Evolutionary conservation across 495 filamentous ascomycete species (phyloP).

Genomic region (Astrocystis sublimbata): DNA sequence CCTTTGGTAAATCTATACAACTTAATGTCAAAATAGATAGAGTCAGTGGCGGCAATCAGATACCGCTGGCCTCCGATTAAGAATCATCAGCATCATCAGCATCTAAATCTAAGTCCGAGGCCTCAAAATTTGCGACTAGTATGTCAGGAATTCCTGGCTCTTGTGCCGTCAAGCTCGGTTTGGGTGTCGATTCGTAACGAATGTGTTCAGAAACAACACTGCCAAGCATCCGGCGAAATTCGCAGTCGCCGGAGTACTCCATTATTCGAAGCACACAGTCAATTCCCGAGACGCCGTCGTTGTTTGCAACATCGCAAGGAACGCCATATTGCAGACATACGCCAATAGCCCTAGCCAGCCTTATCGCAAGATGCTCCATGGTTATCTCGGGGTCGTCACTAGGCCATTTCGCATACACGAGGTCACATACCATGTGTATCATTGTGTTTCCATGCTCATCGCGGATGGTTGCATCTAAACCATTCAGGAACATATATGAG

Average conservation of each 20-base stretch:
- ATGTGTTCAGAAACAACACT: neutral
- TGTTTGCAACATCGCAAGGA: conserved; percentile 6
- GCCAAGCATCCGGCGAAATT: conserved; percentile 14
- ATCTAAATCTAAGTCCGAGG: too few species aligned
- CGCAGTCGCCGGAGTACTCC: conserved; percentile 19
- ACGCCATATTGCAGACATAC: neutral
- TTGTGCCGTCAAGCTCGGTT: too few species aligned
- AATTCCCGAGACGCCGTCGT: conserved; percentile 12
- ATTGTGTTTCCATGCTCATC: conserved; percentile 21
- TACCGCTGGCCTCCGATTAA: too few species aligned
- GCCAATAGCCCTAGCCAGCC: conserved; percentile 2
- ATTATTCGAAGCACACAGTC: conserved; percentile 17
- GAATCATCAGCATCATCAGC: too few species aligned
- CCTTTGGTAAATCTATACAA: too few species aligned
- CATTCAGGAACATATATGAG: conserved; percentile 2
- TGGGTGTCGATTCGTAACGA: too few species aligned
- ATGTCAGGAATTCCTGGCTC: too few species aligned
- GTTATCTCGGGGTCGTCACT: conserved; percentile 1
- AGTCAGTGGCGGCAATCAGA: too few species aligned
- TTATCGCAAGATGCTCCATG: conserved; percentile 1
- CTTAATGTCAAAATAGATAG: too few species aligned
- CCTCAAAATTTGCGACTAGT: too few species aligned
- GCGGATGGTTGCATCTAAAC: neutral
- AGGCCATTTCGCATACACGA: conserved; percentile 11
- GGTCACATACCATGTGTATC: conserved; percentile 21